These are phyloP conservation scores for Drechslerella dactyloides DNA, from an alignment of 2,329 filamentous ascomycete genomes.

Conservation along the genomic window DNA sequence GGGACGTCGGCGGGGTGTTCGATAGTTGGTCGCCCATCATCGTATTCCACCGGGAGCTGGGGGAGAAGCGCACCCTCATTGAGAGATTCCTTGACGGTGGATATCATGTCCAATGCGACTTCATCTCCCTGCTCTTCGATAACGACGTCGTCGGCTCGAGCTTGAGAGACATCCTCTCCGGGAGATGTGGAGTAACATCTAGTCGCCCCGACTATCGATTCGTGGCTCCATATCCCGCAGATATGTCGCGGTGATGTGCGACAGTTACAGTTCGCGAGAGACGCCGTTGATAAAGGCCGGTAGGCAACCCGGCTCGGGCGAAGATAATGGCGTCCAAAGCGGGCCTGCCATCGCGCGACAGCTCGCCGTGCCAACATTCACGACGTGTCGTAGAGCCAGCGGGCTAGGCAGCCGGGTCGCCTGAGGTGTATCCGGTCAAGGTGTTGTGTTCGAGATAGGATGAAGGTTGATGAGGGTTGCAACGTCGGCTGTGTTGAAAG, in stretches of 20 bases:
- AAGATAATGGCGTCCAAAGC: constrained; percentile 11
- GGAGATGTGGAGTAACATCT: constrained; percentile 1
- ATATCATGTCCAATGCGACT: background rate
- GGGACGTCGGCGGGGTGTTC: constrained; percentile 1
- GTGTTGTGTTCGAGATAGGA: background rate
- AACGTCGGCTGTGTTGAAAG: background rate
- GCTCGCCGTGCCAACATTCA: constrained; percentile 45
- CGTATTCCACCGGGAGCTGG: background rate
- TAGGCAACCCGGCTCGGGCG: constrained; percentile 27
- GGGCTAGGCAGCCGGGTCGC: background rate
- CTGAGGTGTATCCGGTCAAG: background rate
- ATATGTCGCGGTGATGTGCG: background rate
- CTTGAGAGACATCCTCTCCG: background rate
- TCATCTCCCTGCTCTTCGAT: background rate
- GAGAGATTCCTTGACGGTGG: background rate
- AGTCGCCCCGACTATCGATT: background rate
- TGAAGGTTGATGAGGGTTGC: background rate
- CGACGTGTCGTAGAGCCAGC: background rate
- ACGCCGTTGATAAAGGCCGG: background rate
- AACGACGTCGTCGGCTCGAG: background rate
- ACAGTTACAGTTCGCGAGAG: background rate
- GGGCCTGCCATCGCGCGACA: constrained; percentile 34
- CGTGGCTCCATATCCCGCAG: background rate
- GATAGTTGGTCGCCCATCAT: too few relatives aligned
- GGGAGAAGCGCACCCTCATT: background rate